These are phyloP conservation scores for Scheffersomyces titani DNA, from an alignment of 1,139 yeast genomes.

Conservation along the genomic window DNA sequence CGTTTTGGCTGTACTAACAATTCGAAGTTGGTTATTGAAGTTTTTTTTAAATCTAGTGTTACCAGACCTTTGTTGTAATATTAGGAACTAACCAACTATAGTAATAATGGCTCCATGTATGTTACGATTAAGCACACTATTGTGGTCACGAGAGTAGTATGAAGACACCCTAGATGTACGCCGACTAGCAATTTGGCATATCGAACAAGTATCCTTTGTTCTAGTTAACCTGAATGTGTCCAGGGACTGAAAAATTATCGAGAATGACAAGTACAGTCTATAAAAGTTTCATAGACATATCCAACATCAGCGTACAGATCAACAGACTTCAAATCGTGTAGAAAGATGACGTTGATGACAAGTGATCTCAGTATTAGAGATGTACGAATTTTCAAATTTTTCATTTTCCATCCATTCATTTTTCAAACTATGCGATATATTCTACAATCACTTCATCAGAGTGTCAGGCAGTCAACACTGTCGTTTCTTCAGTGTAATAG, in stretches of 20 bases:
- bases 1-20: constrained; percentile 6
- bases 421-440: background rate
- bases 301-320: background rate
- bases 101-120: constrained; percentile 33
- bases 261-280: background rate
- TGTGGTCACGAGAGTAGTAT: background rate
- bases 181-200: background rate
- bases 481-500: background rate
- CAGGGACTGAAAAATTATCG: background rate
- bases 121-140: constrained; percentile 5
- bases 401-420: background rate
- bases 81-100: constrained; percentile 11
- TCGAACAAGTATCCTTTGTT: background rate
- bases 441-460: background rate
- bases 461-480: background rate
- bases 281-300: background rate
- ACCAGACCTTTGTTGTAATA: background rate
- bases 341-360: background rate
- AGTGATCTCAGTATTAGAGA: background rate
- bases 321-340: background rate
- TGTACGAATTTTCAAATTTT: background rate
- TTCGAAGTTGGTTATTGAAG: background rate
- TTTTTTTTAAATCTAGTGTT: background rate
- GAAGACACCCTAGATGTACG: background rate
- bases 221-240: background rate